Conservation (phyloP, 441 rosid genomes). For the Gossypium davidsonii region DNA sequence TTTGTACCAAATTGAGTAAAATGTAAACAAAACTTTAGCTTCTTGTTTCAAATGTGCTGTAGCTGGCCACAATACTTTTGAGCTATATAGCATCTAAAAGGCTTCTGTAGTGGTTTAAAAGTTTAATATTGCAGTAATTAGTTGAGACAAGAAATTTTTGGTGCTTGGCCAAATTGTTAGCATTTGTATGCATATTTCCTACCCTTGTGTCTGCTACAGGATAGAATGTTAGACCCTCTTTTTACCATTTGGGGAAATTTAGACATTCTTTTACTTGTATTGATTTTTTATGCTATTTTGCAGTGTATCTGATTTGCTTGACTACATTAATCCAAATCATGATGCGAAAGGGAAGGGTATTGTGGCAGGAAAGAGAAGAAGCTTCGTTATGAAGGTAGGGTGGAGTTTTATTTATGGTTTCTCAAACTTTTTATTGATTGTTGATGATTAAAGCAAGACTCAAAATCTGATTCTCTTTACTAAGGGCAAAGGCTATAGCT, state of each 20-base stretch:
- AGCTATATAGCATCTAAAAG: background rate
- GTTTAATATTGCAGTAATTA: background rate
- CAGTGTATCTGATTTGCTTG: constrained; percentile 77
- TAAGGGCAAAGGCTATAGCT: background rate
- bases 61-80: background rate
- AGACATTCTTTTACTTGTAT: constrained; percentile 13
- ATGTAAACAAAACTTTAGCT: background rate
- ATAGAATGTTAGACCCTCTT: constrained; percentile 8
- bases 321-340: constrained; percentile 68
- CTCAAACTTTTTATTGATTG: background rate
- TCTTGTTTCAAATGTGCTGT: background rate
- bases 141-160: background rate
- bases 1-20: background rate
- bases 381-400: constrained; percentile 46
- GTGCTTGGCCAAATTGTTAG: background rate
- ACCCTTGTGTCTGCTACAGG: constrained; percentile 4
- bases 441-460: background rate
- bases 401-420: constrained; percentile 6
- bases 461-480: constrained; percentile 1
- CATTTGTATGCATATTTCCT: background rate
- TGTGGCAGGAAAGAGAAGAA: constrained; percentile 48
- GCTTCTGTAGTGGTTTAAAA: background rate
- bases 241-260: background rate
- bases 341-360: constrained; percentile 55
- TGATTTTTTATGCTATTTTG: constrained; percentile 22